Base-by-base conservation (phyloP, 495 filamentous ascomycete species). In the Hypoxylon rickii region DNA sequence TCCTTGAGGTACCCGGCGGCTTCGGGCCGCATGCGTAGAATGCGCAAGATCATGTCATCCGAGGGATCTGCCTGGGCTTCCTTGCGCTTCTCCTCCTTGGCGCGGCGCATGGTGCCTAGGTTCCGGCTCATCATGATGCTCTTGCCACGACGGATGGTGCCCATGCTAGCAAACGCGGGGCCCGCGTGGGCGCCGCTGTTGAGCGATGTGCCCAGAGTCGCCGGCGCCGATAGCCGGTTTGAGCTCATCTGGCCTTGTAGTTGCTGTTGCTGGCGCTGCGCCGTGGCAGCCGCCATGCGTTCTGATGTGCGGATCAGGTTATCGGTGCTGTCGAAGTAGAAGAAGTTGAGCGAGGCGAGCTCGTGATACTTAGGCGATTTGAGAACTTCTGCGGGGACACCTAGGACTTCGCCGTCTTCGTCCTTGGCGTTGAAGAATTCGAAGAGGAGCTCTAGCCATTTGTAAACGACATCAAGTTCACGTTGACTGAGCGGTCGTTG, bases 321-420 rank as follows among this genome's bases (percentile, higher is more conserved):
- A 48, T 95, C 92, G 11, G 95, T 96, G 15, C 84, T 79, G 64
- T 97, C 93, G 69, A 93, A 93, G 76, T 99, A 97, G 81, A 97
- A 97, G 80, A 97, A 99, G 76, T 96, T 94, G 43, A 99, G 80
- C 49, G 86, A 89, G 63, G 91, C 89, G 51, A 99, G 86, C 65
- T 99, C 95, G 75, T 96, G 92, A 76, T 96, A 97, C 82, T 99
- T 99, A 59, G 94, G 90, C 46, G 89, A 94, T 72, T 92, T 95
- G 62, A 99, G 81, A 18, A 97, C 86, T 69, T 96, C 91, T 11
- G 90, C 79, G 0, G 94, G 87, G 5, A 99, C 89, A 46, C 95
- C 95, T 53, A 89, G 80, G 7, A 86, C 87, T 69, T 92, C 88
- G 38, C 94, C 93, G 10, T 87, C 89, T 60, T 94, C 91, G 65